Evolutionary conservation across 768 basidiomycete species (phyloP).

Genomic region (Mycena filopes): DNA sequence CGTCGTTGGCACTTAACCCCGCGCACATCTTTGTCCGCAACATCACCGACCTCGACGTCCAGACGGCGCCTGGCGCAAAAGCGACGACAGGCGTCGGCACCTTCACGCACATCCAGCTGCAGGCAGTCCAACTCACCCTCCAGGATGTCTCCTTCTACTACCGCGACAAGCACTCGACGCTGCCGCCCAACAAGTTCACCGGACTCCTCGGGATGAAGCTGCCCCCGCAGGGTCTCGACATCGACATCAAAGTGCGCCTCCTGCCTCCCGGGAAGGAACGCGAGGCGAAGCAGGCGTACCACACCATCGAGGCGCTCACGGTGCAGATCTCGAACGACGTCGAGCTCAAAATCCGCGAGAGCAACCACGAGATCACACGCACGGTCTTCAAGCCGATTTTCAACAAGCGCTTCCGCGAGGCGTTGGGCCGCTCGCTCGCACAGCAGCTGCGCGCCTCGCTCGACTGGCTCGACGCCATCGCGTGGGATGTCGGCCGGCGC

Average conservation of each 20-base stretch:
- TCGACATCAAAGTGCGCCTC: conserved; percentile 73
- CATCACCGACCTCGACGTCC: conserved; percentile 66
- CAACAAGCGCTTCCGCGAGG: conserved; percentile 64
- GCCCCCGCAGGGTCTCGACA: conserved; percentile 73
- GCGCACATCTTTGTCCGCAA: conserved; percentile 79
- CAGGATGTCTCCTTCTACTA: conserved; percentile 81
- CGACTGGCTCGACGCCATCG: conserved; percentile 64
- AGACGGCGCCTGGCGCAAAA: conserved; percentile 36
- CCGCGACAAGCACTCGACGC: conserved; percentile 63
- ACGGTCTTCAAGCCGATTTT: conserved; percentile 74
- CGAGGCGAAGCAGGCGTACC: conserved; percentile 57
- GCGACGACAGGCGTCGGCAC: conserved; percentile 66
- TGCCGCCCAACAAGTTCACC: conserved; percentile 67
- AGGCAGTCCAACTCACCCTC: conserved; percentile 72
- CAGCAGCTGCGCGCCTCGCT: conserved; percentile 63
- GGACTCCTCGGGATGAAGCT: conserved; percentile 72
- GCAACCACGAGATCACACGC: conserved; percentile 71
- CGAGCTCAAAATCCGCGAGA: conserved; percentile 63
- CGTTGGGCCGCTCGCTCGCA: conserved; percentile 66
- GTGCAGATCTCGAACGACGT: conserved; percentile 69
- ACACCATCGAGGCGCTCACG: conserved; percentile 64
- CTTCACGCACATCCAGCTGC: conserved; percentile 71
- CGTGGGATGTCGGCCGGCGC: conserved; percentile 68
- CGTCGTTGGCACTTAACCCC: conserved; percentile 72
- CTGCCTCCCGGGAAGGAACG: conserved; percentile 66